phyloP scores from a whole-genome alignment of 768 basidiomycete genomes.

The Antrodiella citrinella region DNA sequence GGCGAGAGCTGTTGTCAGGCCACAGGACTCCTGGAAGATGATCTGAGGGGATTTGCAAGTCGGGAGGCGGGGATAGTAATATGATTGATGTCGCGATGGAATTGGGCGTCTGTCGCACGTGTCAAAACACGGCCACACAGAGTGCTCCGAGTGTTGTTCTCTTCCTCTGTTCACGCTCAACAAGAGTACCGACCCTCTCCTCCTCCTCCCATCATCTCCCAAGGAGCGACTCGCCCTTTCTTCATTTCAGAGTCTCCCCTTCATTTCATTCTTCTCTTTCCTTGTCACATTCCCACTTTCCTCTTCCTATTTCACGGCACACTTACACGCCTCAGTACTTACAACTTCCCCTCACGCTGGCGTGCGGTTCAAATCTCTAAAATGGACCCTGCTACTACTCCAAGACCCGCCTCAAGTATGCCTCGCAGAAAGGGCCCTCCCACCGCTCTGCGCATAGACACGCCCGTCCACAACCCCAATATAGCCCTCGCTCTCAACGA shows the following conservation, averaged over 20 bases:
- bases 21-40: too few relatives aligned
- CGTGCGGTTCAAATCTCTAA: slow-evolving; percentile 27
- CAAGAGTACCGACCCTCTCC: background rate
- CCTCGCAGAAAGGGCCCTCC: slow-evolving; percentile 46
- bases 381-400: slow-evolving; percentile 26
- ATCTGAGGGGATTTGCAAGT: too few relatives aligned
- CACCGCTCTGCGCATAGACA: slow-evolving; percentile 50
- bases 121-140: too few relatives aligned
- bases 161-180: too few relatives aligned
- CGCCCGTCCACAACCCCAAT: slow-evolving; percentile 39
- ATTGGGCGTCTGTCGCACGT: too few relatives aligned
- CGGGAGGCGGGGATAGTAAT: too few relatives aligned
- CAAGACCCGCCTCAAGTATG: slow-evolving; percentile 20
- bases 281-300: slow-evolving; percentile 10
- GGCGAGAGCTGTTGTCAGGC: too few relatives aligned
- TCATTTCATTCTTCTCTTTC: slow-evolving; percentile 5
- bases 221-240: too few relatives aligned
- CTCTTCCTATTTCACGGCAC: slow-evolving; percentile 16
- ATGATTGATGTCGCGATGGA: too few relatives aligned
- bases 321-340: slow-evolving; percentile 11
- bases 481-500: slow-evolving; percentile 42
- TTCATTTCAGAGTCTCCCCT: too few relatives aligned
- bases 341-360: slow-evolving; percentile 30
- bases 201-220: slow-evolving; percentile 5
- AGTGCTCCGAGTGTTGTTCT: too few relatives aligned